Conservation (phyloP, 1,139 yeast species). For the Lodderomyces elongisporus region DNA sequence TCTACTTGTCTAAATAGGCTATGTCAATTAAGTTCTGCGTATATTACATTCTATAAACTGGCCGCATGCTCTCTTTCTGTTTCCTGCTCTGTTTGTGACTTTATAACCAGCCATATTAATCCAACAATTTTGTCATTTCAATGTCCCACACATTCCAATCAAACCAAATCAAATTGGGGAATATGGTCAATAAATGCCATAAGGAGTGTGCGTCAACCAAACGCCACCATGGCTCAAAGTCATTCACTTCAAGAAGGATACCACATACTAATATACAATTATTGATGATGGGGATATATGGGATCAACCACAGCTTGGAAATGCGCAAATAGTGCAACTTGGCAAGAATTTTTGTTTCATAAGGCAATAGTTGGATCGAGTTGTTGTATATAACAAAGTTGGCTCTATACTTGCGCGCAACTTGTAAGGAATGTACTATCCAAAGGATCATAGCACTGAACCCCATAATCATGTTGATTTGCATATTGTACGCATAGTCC, state of each 20-base stretch:
- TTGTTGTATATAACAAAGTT: constrained; percentile 28
- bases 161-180: constrained; percentile 42
- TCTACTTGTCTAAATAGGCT: too few species aligned
- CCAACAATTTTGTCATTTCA: constrained; percentile 31
- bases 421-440: constrained; percentile 28
- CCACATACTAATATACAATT: constrained; percentile 32
- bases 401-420: constrained; percentile 16
- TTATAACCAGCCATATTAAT: too few species aligned
- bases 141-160: constrained; percentile 51
- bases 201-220: constrained; percentile 40
- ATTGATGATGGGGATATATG: constrained; percentile 33
- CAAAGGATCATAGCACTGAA: constrained; percentile 28
- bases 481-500: constrained; percentile 39
- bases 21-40: too few species aligned
- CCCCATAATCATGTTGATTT: constrained; percentile 33
- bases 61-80: too few species aligned
- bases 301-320: constrained; percentile 17
- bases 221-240: constrained; percentile 30
- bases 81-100: too few species aligned
- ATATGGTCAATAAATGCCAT: constrained; percentile 43
- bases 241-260: constrained; percentile 35
- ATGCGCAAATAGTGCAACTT: constrained; percentile 21
- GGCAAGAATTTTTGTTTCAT: constrained; percentile 33
- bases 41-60: too few species aligned
- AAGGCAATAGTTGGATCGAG: constrained; percentile 37